Evolutionary conservation across 116 monocot genomes (phyloP), one percentile per base, ranked within the genome.

Genomic region (Phalaenopsis hybrid): DNA sequence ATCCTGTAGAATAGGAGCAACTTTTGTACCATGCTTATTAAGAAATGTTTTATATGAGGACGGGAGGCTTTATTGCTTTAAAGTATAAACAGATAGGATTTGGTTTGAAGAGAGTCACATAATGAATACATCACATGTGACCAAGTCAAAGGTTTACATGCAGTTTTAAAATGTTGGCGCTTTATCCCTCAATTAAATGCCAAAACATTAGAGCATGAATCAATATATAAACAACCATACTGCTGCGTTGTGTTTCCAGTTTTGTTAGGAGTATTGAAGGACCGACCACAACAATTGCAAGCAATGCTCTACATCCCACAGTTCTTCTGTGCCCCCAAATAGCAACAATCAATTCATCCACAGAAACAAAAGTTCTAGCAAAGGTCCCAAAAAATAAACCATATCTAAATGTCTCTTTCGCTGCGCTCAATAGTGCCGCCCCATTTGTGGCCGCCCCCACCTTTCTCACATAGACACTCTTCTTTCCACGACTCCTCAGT

Each of bases 101-200:
- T 98, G 98, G 81, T 95, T 91, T 80, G 95, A 95, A 41, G 98
- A 87, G 57, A 98, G 91, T 59, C 98, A 98, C 95, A 93, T 95
- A 77, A 95, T 93, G 79, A 97, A 97, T 73, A 94, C 79, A 82
- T 98, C 98, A 80, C 98, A 87, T 95, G 82, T 44, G 86, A 88
- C 95, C 94, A 93, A 77, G 95, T 90, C 82, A 98, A 79, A 58
- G 98, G 98, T 88, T 88, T 94, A 81, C 98, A 98, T 73, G 89
- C 9, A 79, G 87, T 79, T 85, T 93, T 93, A 88, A 93, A 94
- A 82, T 81, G 77, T 86, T 90, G 86, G 86, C 95, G 94, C 84
- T 98, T 98, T 81, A 98, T 93, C 44, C 95, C 98, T 83, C 98
- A 98, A 13, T 95, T 95, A 63, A 93, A 84, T 84, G 95, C 98